phyloP scores from a whole-genome alignment of 1,284 basidiomycete species.

The Serendipita sp. region DNA sequence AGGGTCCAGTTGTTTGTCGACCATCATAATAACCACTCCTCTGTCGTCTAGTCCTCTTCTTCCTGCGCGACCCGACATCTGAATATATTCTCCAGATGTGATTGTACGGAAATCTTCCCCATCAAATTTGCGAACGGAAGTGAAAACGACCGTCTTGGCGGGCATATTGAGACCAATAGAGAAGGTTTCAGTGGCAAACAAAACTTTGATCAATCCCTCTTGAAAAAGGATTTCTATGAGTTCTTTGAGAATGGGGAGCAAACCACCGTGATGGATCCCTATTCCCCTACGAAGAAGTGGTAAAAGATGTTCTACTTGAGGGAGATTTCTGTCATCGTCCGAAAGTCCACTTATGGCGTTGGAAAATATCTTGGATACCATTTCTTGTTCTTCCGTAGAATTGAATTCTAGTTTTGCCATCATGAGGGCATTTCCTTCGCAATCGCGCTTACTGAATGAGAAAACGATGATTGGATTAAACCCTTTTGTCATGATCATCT shows the following conservation, averaged over 20 bases:
- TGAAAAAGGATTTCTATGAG: constrained; percentile 99
- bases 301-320: constrained; percentile 88
- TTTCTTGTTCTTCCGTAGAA: constrained; percentile 81
- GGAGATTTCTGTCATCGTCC: constrained; percentile 77
- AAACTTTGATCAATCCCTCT: constrained; percentile 96
- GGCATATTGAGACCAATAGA: constrained; percentile 99
- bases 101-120: constrained; percentile 89
- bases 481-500: constrained; percentile 97
- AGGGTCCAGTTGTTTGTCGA: constrained; percentile 95
- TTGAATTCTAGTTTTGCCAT: constrained; percentile 97
- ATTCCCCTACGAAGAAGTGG: constrained; percentile 92
- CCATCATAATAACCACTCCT: constrained; percentile 99
- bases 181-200: constrained; percentile 99
- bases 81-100: constrained; percentile 86
- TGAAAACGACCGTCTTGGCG: constrained; percentile 98
- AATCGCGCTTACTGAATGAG: constrained; percentile 96
- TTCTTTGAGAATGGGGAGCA: constrained; percentile 95
- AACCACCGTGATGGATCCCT: constrained; percentile 96
- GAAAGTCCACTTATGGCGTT: constrained; percentile 88
- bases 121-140: constrained; percentile 89
- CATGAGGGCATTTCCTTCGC: constrained; percentile 81
- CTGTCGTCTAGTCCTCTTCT: constrained; percentile 94
- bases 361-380: constrained; percentile 81
- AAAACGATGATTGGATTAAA: constrained; percentile 99
- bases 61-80: constrained; percentile 98